Percentiles rank a stretch among this genome's conserved stretches.
phyloP scores from a whole-genome alignment of 768 basidiomycete species.

The Boletus barrowsii region DNA sequence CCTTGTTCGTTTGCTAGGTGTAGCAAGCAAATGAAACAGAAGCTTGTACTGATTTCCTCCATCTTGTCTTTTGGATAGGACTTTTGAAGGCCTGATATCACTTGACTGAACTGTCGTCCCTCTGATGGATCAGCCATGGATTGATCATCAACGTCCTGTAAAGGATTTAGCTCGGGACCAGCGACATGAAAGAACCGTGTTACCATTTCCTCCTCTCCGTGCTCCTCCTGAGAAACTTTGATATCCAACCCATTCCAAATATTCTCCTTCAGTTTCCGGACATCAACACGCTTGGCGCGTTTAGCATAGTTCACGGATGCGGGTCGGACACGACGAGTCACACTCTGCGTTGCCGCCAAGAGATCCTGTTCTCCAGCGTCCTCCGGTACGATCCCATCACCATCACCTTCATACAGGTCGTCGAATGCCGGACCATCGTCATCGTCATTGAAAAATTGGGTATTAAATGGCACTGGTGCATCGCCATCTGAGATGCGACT shows the following conservation, averaged over 20 bases:
- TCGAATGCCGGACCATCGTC: constrained; percentile 77
- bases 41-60: constrained; percentile 97
- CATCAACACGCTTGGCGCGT: constrained; percentile 94
- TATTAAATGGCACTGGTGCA: constrained; percentile 76
- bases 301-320: constrained; percentile 93
- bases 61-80: constrained; percentile 92
- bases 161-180: neutral
- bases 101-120: constrained; percentile 68
- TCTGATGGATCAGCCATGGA: constrained; percentile 62
- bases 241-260: constrained; percentile 95
- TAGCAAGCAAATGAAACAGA: constrained; percentile 97
- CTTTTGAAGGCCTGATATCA: constrained; percentile 76
- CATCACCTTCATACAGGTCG: constrained; percentile 48
- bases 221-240: constrained; percentile 40
- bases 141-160: constrained; percentile 53
- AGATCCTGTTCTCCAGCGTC: constrained; percentile 85
- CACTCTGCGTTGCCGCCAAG: constrained; percentile 73
- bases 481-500: constrained; percentile 37
- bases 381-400: constrained; percentile 42
- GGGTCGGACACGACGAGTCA: constrained; percentile 75
- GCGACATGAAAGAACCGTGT: constrained; percentile 6
- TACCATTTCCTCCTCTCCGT: constrained; percentile 56
- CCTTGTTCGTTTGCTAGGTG: constrained; percentile 98
- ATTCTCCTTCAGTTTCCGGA: constrained; percentile 94
- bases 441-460: constrained; percentile 96